phyloP scores from a whole-genome alignment of 2,329 filamentous ascomycete genomes.

The Diaporthe sp. region DNA sequence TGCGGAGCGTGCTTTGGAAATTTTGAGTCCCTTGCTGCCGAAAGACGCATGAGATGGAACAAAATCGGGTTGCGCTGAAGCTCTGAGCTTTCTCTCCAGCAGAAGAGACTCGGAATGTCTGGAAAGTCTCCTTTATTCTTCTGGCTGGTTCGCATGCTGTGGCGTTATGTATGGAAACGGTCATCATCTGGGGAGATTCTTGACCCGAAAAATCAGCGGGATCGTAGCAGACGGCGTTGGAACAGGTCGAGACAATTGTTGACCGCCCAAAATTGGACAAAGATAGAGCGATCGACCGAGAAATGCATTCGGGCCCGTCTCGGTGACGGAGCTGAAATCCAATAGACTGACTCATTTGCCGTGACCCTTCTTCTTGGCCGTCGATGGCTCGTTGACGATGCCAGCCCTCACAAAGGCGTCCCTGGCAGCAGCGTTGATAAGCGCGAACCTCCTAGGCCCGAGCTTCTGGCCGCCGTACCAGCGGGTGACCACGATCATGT shows the following conservation, averaged over 20 bases:
- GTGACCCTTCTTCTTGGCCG: constrained; percentile 58
- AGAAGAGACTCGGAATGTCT: background rate
- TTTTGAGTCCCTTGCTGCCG: constrained; percentile 68
- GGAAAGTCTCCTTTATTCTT: background rate
- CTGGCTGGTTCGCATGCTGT: constrained; percentile 21
- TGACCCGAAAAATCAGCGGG: background rate
- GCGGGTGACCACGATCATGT: constrained; percentile 90
- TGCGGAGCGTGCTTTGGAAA: constrained; percentile 78
- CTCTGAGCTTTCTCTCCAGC: background rate
- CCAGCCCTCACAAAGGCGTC: constrained; percentile 86
- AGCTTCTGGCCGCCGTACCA: constrained; percentile 96
- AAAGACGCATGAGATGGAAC: constrained; percentile 44
- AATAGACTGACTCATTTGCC: constrained; percentile 44
- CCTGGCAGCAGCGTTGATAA: constrained; percentile 89
- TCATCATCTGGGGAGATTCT: background rate
- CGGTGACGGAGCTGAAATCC: background rate
- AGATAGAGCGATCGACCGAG: background rate
- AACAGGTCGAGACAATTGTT: background rate
- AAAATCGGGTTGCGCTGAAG: background rate
- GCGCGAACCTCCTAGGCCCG: constrained; percentile 88
- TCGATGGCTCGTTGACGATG: constrained; percentile 68
- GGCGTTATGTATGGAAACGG: constrained; percentile 29
- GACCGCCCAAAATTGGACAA: background rate
- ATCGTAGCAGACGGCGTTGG: background rate
- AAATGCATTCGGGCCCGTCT: background rate